phyloP scores from a whole-genome alignment of 2,329 filamentous ascomycete genomes.

The Colletotrichum destructivum region DNA sequence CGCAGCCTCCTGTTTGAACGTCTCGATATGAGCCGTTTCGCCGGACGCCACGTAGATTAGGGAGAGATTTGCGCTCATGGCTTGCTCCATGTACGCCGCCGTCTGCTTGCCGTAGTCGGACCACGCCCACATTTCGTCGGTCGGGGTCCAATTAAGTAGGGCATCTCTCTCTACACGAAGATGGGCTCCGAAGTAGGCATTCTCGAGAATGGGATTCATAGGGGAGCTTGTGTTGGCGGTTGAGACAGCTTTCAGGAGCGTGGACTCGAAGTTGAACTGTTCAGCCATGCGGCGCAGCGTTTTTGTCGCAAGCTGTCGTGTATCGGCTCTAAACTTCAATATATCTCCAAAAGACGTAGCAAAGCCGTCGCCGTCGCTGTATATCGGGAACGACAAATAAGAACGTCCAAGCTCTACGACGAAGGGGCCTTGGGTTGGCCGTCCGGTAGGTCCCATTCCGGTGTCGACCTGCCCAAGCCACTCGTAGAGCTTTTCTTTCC shows the following conservation, averaged over 20 bases:
- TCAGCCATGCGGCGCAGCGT: constrained; percentile 45
- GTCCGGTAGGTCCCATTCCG: constrained; percentile 38
- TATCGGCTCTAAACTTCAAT: constrained; percentile 50
- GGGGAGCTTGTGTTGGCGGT: not conserved
- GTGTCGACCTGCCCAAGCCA: constrained; percentile 45
- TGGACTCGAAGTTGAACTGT: constrained; percentile 39
- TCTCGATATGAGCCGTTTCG: constrained; percentile 47
- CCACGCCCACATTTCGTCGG: not conserved
- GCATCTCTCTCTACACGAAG: constrained; percentile 51
- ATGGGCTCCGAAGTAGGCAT: constrained; percentile 51
- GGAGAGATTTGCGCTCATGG: constrained; percentile 44
- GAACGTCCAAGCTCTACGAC: constrained; percentile 52
- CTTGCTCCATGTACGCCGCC: constrained; percentile 47
- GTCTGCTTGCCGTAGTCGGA: constrained; percentile 50
- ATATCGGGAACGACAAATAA: constrained; percentile 55
- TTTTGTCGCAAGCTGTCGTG: constrained; percentile 48
- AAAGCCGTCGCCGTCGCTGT: constrained; percentile 52
- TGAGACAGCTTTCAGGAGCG: not conserved
- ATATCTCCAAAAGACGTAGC: constrained; percentile 52
- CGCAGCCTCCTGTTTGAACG: constrained; percentile 18
- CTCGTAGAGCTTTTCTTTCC: constrained; percentile 47
- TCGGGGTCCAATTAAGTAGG: constrained; percentile 48
- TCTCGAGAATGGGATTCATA: constrained; percentile 37
- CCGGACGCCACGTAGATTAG: constrained; percentile 51
- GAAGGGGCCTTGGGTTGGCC: constrained; percentile 42